These are phyloP conservation scores for Eucalyptus sp. DNA, from an alignment of 345 rosid genomes.

Conservation along the genomic window DNA sequence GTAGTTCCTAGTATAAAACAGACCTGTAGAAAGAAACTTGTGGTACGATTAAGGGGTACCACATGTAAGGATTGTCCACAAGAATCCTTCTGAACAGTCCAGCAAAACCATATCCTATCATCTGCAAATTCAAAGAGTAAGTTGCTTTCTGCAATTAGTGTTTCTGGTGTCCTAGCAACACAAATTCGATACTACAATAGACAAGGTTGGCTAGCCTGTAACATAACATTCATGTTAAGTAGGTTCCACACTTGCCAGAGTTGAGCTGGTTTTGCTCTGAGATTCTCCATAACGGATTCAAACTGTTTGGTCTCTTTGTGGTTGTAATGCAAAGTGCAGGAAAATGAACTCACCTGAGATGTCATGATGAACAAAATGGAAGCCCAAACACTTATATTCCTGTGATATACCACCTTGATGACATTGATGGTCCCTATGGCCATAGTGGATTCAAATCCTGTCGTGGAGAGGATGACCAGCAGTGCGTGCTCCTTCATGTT, in stretches of 20 bases:
- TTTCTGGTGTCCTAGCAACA: neutral
- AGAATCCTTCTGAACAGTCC: constrained; percentile 38
- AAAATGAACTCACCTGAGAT: constrained; percentile 39
- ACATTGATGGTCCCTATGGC: constrained; percentile 2
- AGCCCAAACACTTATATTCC: constrained; percentile 3
- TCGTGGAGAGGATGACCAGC: constrained; percentile 27
- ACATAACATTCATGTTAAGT: neutral
- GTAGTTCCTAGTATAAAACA: neutral
- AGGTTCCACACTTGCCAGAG: neutral
- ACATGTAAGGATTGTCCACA: constrained; percentile 48
- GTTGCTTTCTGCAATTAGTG: neutral
- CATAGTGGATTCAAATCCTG: constrained; percentile 9
- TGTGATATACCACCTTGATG: constrained; percentile 24
- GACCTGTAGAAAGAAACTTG: constrained; percentile 36
- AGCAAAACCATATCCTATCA: constrained; percentile 53
- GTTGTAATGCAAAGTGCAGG: neutral
- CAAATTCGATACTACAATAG: neutral
- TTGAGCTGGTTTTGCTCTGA: neutral
- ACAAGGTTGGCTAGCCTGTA: neutral
- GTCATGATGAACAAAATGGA: constrained; percentile 50
- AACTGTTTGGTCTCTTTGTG: neutral
- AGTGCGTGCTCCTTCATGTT: constrained; percentile 33
- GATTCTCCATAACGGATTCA: neutral
- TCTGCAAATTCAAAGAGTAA: constrained; percentile 3
- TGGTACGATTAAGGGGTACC: constrained; percentile 50